Base-by-base conservation (phyloP, 164 flowering plant species). In the Cinnamomum micranthum region DNA sequence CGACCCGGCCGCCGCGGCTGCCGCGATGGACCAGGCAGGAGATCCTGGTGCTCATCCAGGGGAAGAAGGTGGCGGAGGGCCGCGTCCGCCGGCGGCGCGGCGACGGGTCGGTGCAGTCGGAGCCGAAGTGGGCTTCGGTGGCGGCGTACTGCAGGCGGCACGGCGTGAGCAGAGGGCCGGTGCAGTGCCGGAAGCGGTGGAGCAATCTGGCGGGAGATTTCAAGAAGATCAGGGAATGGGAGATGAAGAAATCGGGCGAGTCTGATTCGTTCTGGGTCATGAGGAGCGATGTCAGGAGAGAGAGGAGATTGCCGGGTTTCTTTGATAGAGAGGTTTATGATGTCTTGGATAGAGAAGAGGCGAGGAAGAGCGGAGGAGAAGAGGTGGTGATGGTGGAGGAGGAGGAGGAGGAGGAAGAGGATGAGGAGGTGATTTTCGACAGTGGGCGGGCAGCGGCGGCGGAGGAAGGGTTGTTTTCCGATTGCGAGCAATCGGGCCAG, bases 21-120 rank as follows among this genome's bases (percentile, higher is more conserved):
- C 98, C 98, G 6, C 89, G 99, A 4, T 95, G 99, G 99, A 94
- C 97, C 28, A 65, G 97, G 55, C 97, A 95, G 67, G 99, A 95
- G 79, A 93, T 91, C 28, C 87, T 95, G 13, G 94, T 94, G 0
- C 84, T 95, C 22, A 93, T 95, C 68, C 94, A 93, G 71, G 98
- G 95, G 6, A 93, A 95, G 80, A 81, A 76, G 69, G 93, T 86
- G 9, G 96, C 93, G 3, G 99, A 95, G 88, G 87, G 69, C 51
- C 76, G 92, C 76, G 94, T 83, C 13, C 78, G 90, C 22, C 74
- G 92, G 63, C 90, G 88, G 0, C 62, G 70, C 15, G 17, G 35
- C 10, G 70, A 22, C 27, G 94, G 89, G 64, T 73, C 92, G 66
- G 68, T 58, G 41, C 81, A 70, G 6, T 69, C 77, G 14, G 99